Percentiles rank a stretch among this genome's conserved stretches.
Conservation (phyloP, 257 asterid genomes). For the Ehretia macrophylla region DNA sequence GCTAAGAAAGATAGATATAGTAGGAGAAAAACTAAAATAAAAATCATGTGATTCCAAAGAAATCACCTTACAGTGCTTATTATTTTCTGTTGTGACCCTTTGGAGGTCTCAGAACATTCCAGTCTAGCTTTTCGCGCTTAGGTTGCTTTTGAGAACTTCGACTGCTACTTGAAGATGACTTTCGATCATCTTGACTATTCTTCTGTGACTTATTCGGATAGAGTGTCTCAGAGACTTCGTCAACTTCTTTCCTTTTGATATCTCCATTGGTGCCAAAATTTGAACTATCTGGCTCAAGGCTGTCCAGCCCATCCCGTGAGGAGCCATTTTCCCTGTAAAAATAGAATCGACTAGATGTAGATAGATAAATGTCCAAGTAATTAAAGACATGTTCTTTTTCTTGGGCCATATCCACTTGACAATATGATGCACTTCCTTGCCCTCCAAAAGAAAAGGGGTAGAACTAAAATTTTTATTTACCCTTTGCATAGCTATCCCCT, state of each 20-base stretch:
- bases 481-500: too few species aligned
- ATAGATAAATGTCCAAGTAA: too few species aligned
- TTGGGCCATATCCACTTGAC: too few species aligned
- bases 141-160: conserved; percentile 39
- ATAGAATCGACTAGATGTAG: not conserved
- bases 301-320: conserved; percentile 23
- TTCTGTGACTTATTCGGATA: conserved; percentile 42
- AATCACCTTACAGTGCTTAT: conserved; percentile 25
- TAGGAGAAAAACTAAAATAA: too few species aligned
- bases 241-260: conserved; percentile 50
- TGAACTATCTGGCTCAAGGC: conserved; percentile 29
- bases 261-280: conserved; percentile 31
- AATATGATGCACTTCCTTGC: too few species aligned
- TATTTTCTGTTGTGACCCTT: conserved; percentile 47
- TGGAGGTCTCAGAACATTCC: conserved; percentile 79
- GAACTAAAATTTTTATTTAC: too few species aligned
- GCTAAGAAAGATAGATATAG: too few species aligned
- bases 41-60: too few species aligned
- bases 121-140: conserved; percentile 66
- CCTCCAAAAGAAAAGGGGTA: too few species aligned
- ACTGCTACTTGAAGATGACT: conserved; percentile 33
- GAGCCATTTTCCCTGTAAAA: conserved; percentile 49
- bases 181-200: conserved; percentile 23
- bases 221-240: conserved; percentile 24
- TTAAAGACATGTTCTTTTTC: too few species aligned